Conservation (phyloP, 2,329 filamentous ascomycete genomes). For the Endothia cerciana region DNA sequence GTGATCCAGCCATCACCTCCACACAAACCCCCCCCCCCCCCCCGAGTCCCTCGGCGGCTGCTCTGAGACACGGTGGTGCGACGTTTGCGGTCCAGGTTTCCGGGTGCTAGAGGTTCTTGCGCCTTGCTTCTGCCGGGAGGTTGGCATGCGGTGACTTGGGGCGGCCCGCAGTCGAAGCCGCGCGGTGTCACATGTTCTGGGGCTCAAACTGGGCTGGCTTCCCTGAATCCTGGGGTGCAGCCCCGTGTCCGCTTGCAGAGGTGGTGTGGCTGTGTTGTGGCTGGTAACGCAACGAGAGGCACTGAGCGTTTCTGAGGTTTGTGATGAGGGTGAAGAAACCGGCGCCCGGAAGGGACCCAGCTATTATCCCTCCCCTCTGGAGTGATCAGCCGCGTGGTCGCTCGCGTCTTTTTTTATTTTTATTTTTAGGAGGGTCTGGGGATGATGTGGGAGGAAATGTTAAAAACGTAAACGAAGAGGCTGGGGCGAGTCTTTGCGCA, state of each 20-base stretch:
- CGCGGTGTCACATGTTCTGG: conserved; percentile 11
- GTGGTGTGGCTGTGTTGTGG: not conserved
- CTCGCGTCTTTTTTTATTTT: no score
- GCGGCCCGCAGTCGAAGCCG: not conserved
- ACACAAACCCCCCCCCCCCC: no score
- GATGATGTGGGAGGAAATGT: not conserved
- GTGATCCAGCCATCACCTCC: no score
- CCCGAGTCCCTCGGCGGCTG: no score
- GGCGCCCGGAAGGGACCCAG: no score
- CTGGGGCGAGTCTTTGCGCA: not conserved
- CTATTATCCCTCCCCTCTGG: no score
- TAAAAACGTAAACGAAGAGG: not conserved
- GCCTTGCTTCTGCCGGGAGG: not conserved
- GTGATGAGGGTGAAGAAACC: no score
- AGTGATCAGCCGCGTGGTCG: no score
- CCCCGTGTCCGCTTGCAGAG: not conserved
- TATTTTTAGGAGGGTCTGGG: no score
- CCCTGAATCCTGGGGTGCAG: not conserved
- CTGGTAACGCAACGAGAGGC: not conserved
- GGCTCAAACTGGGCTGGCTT: not conserved
- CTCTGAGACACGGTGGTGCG: no score
- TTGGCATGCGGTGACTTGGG: not conserved
- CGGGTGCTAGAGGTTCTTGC: not conserved
- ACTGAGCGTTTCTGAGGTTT: no score
- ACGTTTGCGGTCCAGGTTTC: no score